Percentiles rank a stretch among this genome's conserved stretches.
phyloP scores from a whole-genome alignment of 768 basidiomycete species.

The Tubosaeta sp. region DNA sequence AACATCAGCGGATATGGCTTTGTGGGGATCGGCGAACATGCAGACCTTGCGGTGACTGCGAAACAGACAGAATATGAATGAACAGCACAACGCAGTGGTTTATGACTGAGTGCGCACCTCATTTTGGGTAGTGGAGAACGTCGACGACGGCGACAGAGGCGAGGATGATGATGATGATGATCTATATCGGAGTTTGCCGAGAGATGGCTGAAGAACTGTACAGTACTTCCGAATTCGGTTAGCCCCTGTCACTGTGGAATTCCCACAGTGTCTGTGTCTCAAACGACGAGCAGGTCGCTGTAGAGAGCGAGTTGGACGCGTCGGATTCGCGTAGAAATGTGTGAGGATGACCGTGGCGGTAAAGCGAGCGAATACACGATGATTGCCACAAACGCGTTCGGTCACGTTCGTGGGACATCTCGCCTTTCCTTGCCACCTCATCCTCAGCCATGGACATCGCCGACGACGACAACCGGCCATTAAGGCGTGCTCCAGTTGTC shows the following conservation, averaged over 20 bases:
- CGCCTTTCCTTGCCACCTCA: constrained; percentile 12
- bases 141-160: constrained; percentile 13
- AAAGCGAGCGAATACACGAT: constrained; percentile 16
- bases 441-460: constrained; percentile 5
- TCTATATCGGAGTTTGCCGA: constrained; percentile 24
- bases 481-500: constrained; percentile 24
- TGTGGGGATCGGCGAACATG: constrained; percentile 19
- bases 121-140: constrained; percentile 42
- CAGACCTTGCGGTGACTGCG: constrained; percentile 83
- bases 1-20: constrained; percentile 14
- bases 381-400: constrained; percentile 31
- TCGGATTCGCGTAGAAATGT: constrained; percentile 2
- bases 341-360: not conserved
- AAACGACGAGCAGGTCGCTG: not conserved
- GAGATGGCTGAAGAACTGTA: constrained; percentile 32
- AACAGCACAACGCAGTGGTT: not conserved
- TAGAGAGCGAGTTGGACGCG: constrained; percentile 5
- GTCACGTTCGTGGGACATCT: constrained; percentile 33
- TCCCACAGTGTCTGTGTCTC: constrained; percentile 5
- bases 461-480: constrained; percentile 1
- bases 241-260: constrained; percentile 14
- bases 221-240: constrained; percentile 15
- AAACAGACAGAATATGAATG: not conserved
- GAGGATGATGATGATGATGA: constrained; percentile 3
- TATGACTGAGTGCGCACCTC: constrained; percentile 45